Conservation (phyloP, 495 filamentous ascomycete species). For the Neurospora sp. region DNA sequence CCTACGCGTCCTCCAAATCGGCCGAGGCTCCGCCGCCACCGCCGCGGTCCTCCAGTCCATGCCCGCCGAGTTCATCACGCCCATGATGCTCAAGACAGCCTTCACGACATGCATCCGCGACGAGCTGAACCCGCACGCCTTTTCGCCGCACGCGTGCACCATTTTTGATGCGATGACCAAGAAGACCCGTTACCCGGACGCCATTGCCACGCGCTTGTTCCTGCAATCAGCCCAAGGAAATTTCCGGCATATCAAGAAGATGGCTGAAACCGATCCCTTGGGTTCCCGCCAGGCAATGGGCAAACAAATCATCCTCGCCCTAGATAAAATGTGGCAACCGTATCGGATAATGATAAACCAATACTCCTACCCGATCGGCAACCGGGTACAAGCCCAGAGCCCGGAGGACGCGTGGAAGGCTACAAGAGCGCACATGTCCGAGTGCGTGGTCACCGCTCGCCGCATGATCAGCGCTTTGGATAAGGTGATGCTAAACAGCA, state of each 20-base stretch:
- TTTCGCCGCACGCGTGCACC: constrained; percentile 41
- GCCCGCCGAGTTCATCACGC: constrained; percentile 26
- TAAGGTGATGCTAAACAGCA: constrained; percentile 15
- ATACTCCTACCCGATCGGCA: constrained; percentile 10
- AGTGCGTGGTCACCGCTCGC: constrained; percentile 30
- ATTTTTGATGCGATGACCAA: constrained; percentile 48
- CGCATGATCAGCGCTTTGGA: constrained; percentile 32
- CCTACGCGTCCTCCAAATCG: constrained; percentile 55
- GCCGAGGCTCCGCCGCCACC: constrained; percentile 46
- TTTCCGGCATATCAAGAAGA: constrained; percentile 12
- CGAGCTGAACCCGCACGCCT: constrained; percentile 53
- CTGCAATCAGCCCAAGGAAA: constrained; percentile 28
- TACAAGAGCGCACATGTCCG: constrained; percentile 12
- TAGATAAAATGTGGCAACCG: constrained; percentile 31
- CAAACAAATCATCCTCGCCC: constrained; percentile 23
- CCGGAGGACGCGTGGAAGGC: constrained; percentile 5
- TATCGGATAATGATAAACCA: constrained; percentile 20
- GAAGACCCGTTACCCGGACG: constrained; percentile 32
- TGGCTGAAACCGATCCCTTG: neutral
- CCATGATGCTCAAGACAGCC: constrained; percentile 58
- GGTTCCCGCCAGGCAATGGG: constrained; percentile 19
- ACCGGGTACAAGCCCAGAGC: constrained; percentile 3
- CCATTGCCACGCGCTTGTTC: constrained; percentile 27
- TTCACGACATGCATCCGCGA: constrained; percentile 61
- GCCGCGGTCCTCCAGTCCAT: constrained; percentile 45